These are phyloP conservation scores for Ophiobolus disseminans DNA, from an alignment of 2,329 filamentous ascomycete genomes.

Conservation along the genomic window DNA sequence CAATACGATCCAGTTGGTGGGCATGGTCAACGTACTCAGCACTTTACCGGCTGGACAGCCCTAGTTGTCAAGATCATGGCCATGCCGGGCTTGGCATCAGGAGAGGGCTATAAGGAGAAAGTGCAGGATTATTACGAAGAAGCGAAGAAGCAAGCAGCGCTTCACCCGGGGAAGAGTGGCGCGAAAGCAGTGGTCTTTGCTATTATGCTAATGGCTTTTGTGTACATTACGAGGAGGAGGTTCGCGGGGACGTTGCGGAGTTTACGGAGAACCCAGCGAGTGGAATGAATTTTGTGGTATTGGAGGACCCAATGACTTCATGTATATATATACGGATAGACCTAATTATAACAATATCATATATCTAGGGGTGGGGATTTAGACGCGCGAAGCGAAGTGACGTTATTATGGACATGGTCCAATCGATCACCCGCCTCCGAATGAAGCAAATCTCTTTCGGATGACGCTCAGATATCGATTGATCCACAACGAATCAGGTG, in stretches of 20 bases:
- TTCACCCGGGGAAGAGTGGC: slow-evolving; percentile 21
- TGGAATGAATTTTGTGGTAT: neutral
- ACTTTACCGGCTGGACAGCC: slow-evolving; percentile 96
- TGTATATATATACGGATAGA: too few species aligned
- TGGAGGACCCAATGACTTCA: too few species aligned
- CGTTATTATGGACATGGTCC: too few species aligned
- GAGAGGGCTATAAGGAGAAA: slow-evolving; percentile 22
- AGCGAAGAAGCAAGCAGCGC: slow-evolving; percentile 27
- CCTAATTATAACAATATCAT: too few species aligned
- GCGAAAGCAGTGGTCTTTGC: slow-evolving; percentile 22
- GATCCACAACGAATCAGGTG: too few species aligned
- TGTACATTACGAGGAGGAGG: slow-evolving; percentile 31
- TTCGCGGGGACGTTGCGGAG: slow-evolving; percentile 35
- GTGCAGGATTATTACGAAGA: slow-evolving; percentile 30
- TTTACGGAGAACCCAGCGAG: slow-evolving; percentile 17
- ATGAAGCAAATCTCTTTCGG: too few species aligned
- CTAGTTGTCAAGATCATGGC: slow-evolving; percentile 94
- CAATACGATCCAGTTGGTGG: slow-evolving; percentile 94
- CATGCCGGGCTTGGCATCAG: slow-evolving; percentile 72
- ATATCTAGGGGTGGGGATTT: too few species aligned
- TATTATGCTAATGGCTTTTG: slow-evolving; percentile 22
- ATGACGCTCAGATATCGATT: too few species aligned
- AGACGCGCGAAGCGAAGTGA: too few species aligned
- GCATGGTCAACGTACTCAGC: slow-evolving; percentile 86
- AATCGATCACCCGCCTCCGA: too few species aligned